phyloP scores from a whole-genome alignment of 805 yeast genomes.

The Zygoascus biomembranicola region DNA sequence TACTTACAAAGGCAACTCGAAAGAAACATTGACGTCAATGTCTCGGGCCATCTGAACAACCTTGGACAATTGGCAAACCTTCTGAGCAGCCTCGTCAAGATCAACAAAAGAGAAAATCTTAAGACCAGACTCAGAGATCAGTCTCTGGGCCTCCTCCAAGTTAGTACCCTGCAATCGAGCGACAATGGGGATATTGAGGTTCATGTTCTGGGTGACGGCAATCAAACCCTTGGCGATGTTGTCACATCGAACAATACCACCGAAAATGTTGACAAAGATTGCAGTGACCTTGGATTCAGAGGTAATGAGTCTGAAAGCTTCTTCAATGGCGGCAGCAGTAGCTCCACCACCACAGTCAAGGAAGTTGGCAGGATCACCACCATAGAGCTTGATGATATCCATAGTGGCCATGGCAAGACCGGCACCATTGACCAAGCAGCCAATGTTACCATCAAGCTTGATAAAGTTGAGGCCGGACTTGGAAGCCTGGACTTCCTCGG shows the following conservation, averaged over 20 bases:
- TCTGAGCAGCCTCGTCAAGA: conserved; percentile 95
- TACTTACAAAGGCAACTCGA: conserved; percentile 37
- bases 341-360: conserved; percentile 99
- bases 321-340: conserved; percentile 95
- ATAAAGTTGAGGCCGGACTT: conserved; percentile 88
- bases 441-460: conserved; percentile 97
- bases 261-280: conserved; percentile 96
- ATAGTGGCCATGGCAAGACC: conserved; percentile 99
- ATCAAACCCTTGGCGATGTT: conserved; percentile 94
- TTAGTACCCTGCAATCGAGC: conserved; percentile 99
- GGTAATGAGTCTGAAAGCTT: conserved; percentile 89
- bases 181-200: conserved; percentile 87
- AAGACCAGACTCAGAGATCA: conserved; percentile 82
- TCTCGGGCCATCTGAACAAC: conserved; percentile 41
- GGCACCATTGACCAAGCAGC: conserved; percentile 98
- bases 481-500: conserved; percentile 91
- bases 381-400: conserved; percentile 97
- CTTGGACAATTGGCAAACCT: conserved; percentile 70
- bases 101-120: conserved; percentile 87
- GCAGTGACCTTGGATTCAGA: conserved; percentile 85
- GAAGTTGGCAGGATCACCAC: conserved; percentile 99
- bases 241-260: conserved; percentile 99
- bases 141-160: conserved; percentile 76
- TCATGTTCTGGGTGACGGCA: conserved; percentile 87
- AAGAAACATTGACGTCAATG: conserved; percentile 41